Evolutionary conservation across 345 rosid genomes (phyloP).

Genomic region (Hibiscus syriacus): DNA sequence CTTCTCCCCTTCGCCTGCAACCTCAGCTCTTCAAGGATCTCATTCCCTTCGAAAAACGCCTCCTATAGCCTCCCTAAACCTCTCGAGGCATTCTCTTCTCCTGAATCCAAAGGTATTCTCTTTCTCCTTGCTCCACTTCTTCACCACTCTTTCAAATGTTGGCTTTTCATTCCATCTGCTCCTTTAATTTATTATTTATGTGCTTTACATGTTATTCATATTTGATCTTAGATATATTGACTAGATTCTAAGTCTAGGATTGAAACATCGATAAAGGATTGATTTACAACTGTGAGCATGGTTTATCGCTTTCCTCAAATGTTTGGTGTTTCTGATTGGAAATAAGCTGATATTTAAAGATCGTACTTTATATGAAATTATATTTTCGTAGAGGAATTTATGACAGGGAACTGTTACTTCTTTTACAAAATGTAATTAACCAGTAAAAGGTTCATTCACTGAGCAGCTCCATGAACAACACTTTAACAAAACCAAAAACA

Average conservation of each 20-base stretch:
- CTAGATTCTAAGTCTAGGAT: background rate
- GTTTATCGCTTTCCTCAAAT: background rate
- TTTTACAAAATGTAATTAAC: background rate
- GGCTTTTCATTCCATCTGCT: background rate
- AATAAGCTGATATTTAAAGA: background rate
- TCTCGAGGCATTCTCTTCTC: conserved; percentile 21
- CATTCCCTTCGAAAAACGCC: conserved; percentile 21
- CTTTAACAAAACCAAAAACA: too few species aligned
- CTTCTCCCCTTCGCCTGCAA: background rate
- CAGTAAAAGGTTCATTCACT: too few species aligned
- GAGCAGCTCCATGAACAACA: too few species aligned
- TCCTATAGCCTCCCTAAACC: conserved; percentile 13
- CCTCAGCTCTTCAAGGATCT: conserved; percentile 15
- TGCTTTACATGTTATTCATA: too few species aligned
- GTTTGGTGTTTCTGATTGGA: background rate
- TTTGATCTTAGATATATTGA: background rate
- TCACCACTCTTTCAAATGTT: background rate
- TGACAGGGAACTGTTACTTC: background rate
- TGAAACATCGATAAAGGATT: background rate
- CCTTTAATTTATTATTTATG: background rate
- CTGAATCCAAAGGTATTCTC: conserved; percentile 35
- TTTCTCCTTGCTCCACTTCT: background rate
- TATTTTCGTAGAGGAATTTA: background rate
- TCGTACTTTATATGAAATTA: background rate
- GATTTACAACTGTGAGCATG: background rate